Base-by-base conservation (phyloP, 2,329 filamentous ascomycete species). In the Scopulariopsis brevicaulis region DNA sequence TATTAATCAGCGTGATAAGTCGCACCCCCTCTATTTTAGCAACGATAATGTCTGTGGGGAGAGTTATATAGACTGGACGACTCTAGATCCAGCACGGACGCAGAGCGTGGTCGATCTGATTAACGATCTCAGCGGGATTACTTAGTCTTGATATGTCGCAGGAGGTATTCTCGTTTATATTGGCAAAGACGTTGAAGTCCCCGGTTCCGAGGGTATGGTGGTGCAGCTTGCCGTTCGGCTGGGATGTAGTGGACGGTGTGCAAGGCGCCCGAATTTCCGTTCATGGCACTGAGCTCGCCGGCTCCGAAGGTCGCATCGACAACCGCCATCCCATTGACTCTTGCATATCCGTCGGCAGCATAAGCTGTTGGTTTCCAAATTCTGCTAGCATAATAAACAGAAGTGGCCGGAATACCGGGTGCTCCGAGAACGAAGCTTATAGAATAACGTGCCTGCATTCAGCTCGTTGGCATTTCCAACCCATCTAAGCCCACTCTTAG, bases 11-110 rank as follows among this genome's bases (percentile, higher is more conserved):
- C 0, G 76, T 84, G n/a, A 85, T 79, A 14, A 96, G 77, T 7
- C 85, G 77, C 53, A 81, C 79, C 37, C 88, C 90, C 67, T 93
- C 86, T 25, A 96, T 74, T 71, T 92, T 89, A 68, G 84, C 81
- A 63, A 84, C 75, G 11, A 89, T 84, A 77, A 94, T 87, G 67
- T 96, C 89, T 18, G 87, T 89, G 2, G 91, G 90, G 8, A 96
- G 76, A 67, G 86, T 86, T 64, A 96, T 84, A 71, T 96, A 96
- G 55, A 95, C 88, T 2, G 90, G 91, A 20, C 87, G 81, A 60
- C 85, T 89, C 59, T 81, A 77, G 52, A 89, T 71, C 74, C 82
- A 90, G 69, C 89, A 94, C 71, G 90, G 79, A 34, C 81, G 81
- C 34, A 96, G 78, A 3, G 87, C 83, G 64, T 89, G 79, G 68